Evolutionary conservation across 2,329 filamentous ascomycete genomes (phyloP).

Genomic region (Phaeophleospora eucalypticola): DNA sequence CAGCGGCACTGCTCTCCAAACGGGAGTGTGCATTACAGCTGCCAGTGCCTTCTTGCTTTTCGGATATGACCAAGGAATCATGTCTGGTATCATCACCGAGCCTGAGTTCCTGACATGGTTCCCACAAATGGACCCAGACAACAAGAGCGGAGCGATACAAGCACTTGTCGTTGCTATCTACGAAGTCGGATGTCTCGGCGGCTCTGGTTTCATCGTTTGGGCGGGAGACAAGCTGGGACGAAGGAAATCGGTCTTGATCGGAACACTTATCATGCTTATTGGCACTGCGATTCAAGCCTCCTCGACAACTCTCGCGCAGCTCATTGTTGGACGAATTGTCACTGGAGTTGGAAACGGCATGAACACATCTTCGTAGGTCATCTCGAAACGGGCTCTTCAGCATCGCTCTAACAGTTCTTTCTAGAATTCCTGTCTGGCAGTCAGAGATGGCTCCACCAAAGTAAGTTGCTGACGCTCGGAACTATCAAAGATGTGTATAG

Average conservation of each 20-base stretch:
- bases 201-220: constrained; percentile 38
- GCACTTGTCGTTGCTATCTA: constrained; percentile 36
- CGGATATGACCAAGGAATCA: constrained; percentile 34
- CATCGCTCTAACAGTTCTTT: too few species aligned
- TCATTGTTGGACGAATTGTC: constrained; percentile 50
- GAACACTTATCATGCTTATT: constrained; percentile 55
- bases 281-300: constrained; percentile 58
- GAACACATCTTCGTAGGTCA: constrained; percentile 20
- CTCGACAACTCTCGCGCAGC: constrained; percentile 43
- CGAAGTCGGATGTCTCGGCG: constrained; percentile 32
- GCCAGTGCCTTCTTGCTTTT: constrained; percentile 7
- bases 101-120: constrained; percentile 39
- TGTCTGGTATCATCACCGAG: constrained; percentile 42
- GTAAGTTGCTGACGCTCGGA: too few species aligned
- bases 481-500: too few species aligned
- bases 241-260: constrained; percentile 55
- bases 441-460: constrained; percentile 72
- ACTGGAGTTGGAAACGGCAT: constrained; percentile 43
- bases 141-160: constrained; percentile 24
- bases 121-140: constrained; percentile 35
- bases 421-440: constrained; percentile 46
- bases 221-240: constrained; percentile 58
- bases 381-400: too few species aligned
- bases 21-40: constrained; percentile 6
- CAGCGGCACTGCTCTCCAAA: constrained; percentile 4